Evolutionary conservation across 208 protist species (phyloP).

Genomic region (Perkinsela sp.): DNA sequence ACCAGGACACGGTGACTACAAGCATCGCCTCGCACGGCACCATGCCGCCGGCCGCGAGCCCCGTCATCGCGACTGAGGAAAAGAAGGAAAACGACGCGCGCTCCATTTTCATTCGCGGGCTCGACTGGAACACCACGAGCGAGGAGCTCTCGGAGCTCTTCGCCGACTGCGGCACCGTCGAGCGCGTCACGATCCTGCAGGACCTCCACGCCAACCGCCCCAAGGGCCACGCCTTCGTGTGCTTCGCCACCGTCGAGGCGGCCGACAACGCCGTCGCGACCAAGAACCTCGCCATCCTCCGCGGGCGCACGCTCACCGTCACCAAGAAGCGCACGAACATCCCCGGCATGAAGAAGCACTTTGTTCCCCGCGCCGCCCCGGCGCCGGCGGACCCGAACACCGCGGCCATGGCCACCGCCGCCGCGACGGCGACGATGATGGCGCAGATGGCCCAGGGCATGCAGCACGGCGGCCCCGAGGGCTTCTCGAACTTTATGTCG

Average conservation of each 20-base stretch:
- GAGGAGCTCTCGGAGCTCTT: slow-evolving; percentile 7
- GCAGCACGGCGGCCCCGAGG: background rate
- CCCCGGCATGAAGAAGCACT: background rate
- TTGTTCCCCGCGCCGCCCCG: background rate
- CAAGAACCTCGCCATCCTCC: slow-evolving; percentile 5
- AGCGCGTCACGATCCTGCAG: slow-evolving; percentile 2
- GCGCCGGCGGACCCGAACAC: background rate
- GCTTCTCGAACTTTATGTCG: background rate
- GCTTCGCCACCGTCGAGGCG: slow-evolving; percentile 7
- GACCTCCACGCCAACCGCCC: slow-evolving; percentile 4
- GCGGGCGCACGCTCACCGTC: slow-evolving; percentile 2
- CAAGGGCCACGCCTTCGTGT: slow-evolving; percentile 7
- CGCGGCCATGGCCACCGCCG: background rate
- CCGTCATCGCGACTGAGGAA: background rate
- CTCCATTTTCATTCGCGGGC: slow-evolving; percentile 5
- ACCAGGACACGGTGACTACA: background rate
- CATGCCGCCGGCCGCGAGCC: background rate
- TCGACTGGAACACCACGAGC: slow-evolving; percentile 4
- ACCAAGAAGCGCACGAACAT: slow-evolving; percentile 1
- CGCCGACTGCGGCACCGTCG: slow-evolving; percentile 5
- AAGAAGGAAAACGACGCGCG: slow-evolving; percentile 2
- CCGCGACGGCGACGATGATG: background rate
- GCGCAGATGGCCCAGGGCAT: background rate
- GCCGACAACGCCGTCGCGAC: slow-evolving; percentile 2
- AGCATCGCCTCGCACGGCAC: background rate